Conservation (phyloP, 495 filamentous ascomycete species). For the Niebla homalea region DNA sequence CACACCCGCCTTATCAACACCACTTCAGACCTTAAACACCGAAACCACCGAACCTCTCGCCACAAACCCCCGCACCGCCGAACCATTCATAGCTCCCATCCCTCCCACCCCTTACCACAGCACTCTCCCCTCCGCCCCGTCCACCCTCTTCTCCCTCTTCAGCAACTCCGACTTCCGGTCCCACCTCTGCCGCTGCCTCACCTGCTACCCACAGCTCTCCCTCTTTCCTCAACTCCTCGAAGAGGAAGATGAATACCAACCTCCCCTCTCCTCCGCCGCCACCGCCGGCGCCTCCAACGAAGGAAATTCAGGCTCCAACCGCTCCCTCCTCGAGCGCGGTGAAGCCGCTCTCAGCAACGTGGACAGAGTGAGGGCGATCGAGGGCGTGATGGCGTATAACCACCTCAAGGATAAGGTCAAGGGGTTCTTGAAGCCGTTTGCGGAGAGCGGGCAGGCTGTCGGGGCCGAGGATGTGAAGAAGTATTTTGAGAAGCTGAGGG, state of each 20-base stretch:
- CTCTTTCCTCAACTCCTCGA: constrained; percentile 70
- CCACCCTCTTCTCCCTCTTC: constrained; percentile 62
- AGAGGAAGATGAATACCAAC: constrained; percentile 86
- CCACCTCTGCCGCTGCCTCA: constrained; percentile 61
- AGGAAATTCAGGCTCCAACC: constrained; percentile 49
- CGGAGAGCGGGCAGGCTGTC: constrained; percentile 73
- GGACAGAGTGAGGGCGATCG: constrained; percentile 72
- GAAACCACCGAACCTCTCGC: constrained; percentile 33
- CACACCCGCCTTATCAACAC: constrained; percentile 11
- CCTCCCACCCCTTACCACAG: constrained; percentile 15
- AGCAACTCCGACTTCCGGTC: constrained; percentile 61
- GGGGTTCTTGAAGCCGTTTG: constrained; percentile 82
- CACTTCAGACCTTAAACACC: constrained; percentile 39
- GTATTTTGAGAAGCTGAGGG: constrained; percentile 86
- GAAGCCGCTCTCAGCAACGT: constrained; percentile 81
- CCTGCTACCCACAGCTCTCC: constrained; percentile 61
- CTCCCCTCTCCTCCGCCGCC: constrained; percentile 54
- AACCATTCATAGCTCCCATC: neutral
- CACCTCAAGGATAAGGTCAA: constrained; percentile 88
- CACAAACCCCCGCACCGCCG: neutral
- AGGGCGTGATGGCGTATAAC: constrained; percentile 96
- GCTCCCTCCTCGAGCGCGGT: constrained; percentile 64
- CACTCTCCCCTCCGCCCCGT: constrained; percentile 37
- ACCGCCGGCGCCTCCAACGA: constrained; percentile 35
- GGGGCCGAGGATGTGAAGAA: constrained; percentile 89